These are phyloP conservation scores for Xylaria flabelliformis DNA, from an alignment of 495 filamentous ascomycete genomes.

Conservation along the genomic window DNA sequence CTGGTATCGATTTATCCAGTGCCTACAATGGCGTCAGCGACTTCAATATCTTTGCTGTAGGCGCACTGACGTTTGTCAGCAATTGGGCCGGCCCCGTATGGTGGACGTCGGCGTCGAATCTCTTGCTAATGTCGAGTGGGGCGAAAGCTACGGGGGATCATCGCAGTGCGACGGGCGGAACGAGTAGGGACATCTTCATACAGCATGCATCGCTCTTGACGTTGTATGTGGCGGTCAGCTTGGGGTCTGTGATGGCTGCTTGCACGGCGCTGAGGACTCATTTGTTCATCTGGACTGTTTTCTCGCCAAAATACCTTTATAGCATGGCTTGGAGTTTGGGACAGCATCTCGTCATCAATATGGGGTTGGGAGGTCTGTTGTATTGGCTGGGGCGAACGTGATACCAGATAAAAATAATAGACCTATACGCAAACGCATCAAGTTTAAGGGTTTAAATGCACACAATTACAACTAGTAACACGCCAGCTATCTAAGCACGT, in stretches of 20 bases:
- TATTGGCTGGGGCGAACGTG: slow-evolving; percentile 55
- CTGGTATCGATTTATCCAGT: slow-evolving; percentile 80
- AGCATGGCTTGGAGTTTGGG: slow-evolving; percentile 83
- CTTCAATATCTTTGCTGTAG: slow-evolving; percentile 73
- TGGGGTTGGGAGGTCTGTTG: slow-evolving; percentile 62
- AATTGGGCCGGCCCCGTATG: slow-evolving; percentile 95
- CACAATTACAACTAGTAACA: too few relatives aligned
- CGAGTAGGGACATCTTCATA: slow-evolving; percentile 34
- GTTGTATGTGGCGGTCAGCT: slow-evolving; percentile 63
- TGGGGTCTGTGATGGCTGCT: slow-evolving; percentile 82
- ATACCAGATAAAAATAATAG: slow-evolving; percentile 1
- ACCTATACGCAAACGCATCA: background rate
- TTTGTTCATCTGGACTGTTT: slow-evolving; percentile 99
- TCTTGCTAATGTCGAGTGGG: slow-evolving; percentile 56
- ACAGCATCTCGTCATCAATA: slow-evolving; percentile 78
- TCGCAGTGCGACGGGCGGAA: background rate
- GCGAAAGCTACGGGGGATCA: background rate
- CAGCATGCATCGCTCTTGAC: slow-evolving; percentile 68
- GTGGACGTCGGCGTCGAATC: slow-evolving; percentile 70
- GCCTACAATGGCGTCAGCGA: slow-evolving; percentile 81
- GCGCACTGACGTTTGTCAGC: slow-evolving; percentile 78
- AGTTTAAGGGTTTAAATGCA: too few relatives aligned
- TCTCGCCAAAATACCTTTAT: slow-evolving; percentile 95
- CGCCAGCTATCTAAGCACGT: too few relatives aligned
- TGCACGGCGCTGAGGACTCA: slow-evolving; percentile 86